These are phyloP conservation scores for Ceratobasidium theobromae DNA, from an alignment of 1,284 basidiomycete species.

Conservation along the genomic window DNA sequence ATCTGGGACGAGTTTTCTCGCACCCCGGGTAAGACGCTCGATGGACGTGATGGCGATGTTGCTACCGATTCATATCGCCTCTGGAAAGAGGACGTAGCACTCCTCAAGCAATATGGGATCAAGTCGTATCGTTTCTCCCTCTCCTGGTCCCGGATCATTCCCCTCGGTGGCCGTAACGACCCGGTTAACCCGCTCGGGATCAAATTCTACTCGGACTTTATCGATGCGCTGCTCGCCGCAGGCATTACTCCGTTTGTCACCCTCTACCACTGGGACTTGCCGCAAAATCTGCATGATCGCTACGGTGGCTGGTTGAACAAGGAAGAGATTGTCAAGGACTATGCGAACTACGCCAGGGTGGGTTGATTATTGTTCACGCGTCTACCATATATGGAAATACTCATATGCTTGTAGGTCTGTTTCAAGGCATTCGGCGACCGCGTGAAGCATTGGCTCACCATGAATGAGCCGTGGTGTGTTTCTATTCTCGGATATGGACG, in stretches of 20 bases:
- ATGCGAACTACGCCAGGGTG: slow-evolving; percentile 61
- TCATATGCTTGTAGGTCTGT: slow-evolving; percentile 51
- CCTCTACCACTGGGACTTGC: slow-evolving; percentile 78
- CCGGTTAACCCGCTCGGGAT: slow-evolving; percentile 70
- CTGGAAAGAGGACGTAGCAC: slow-evolving; percentile 67
- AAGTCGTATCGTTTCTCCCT: slow-evolving; percentile 69
- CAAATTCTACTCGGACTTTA: slow-evolving; percentile 65
- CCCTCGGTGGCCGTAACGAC: slow-evolving; percentile 65
- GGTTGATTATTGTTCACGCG: slow-evolving; percentile 30
- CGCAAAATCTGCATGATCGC: slow-evolving; percentile 65
- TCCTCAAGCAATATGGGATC: slow-evolving; percentile 60
- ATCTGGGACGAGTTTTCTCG: slow-evolving; percentile 76
- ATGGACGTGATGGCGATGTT: slow-evolving; percentile 64
- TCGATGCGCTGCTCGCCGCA: slow-evolving; percentile 62
- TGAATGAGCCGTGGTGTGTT: slow-evolving; percentile 76
- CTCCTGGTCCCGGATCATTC: slow-evolving; percentile 73
- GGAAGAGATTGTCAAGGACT: slow-evolving; percentile 63
- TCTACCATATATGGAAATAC: not conserved
- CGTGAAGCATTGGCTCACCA: slow-evolving; percentile 72
- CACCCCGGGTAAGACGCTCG: slow-evolving; percentile 63
- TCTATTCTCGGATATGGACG: slow-evolving; percentile 68
- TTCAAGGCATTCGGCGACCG: slow-evolving; percentile 73
- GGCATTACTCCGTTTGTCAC: slow-evolving; percentile 73
- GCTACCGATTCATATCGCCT: slow-evolving; percentile 70
- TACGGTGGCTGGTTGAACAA: slow-evolving; percentile 75